Percentiles rank a stretch among this genome's conserved stretches.
These are phyloP conservation scores for Beauveria pseudobassiana DNA, from an alignment of 2,329 filamentous ascomycete species.

Conservation along the genomic window DNA sequence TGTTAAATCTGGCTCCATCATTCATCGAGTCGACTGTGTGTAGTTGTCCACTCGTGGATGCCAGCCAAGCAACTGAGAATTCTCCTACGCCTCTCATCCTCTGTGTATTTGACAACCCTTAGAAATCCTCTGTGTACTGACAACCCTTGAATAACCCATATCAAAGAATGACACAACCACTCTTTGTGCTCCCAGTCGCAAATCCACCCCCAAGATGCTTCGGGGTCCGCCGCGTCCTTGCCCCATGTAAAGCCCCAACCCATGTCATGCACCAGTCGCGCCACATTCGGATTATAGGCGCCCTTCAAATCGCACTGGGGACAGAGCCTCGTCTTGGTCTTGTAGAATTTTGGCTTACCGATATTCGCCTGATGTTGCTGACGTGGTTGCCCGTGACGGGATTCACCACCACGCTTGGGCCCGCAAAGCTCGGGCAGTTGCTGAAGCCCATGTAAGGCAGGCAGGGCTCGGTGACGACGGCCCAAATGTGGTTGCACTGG, in stretches of 20 bases:
- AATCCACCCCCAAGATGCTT: constrained; percentile 29
- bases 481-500: constrained; percentile 46
- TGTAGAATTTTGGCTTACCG: constrained; percentile 25
- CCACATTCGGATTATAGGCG: constrained; percentile 39
- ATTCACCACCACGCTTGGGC: constrained; percentile 21
- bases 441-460: constrained; percentile 42
- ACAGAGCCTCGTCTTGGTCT: constrained; percentile 31
- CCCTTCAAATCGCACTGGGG: constrained; percentile 33
- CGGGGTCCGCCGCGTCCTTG: constrained; percentile 28
- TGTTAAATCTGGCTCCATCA: neutral
- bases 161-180: constrained; percentile 25
- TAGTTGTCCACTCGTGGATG: neutral
- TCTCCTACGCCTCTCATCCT: neutral
- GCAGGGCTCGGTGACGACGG: constrained; percentile 39
- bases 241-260: constrained; percentile 41
- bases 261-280: constrained; percentile 38
- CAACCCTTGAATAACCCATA: too few relatives aligned
- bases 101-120: neutral
- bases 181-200: constrained; percentile 19
- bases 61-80: neutral
- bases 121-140: too few relatives aligned
- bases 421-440: constrained; percentile 37
- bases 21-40: neutral
- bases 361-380: too few relatives aligned
- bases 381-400: constrained; percentile 7